A percentile compares a stretch with the other conserved stretches of the same genome.
Evolutionary conservation across 805 yeast species (phyloP).

Genomic region (Yarrowia alimentaria): DNA sequence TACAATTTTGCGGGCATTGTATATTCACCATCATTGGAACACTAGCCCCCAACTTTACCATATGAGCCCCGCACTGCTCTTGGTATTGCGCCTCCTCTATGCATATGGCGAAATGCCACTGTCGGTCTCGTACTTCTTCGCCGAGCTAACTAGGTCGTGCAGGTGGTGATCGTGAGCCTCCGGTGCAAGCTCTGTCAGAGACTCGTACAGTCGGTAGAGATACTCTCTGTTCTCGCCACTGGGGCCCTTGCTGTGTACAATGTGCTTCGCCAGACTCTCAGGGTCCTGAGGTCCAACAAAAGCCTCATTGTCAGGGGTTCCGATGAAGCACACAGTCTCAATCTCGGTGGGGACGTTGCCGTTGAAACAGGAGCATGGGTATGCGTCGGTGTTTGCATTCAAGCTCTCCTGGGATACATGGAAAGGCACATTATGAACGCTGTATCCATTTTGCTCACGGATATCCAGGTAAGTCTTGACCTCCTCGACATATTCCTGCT

Average conservation of each 20-base stretch:
- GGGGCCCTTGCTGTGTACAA: slow-evolving; percentile 63
- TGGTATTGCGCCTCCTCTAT: too few species aligned
- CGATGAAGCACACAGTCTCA: slow-evolving; percentile 71
- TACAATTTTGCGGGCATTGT: too few species aligned
- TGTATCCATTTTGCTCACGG: slow-evolving; percentile 88
- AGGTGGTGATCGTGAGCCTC: slow-evolving; percentile 47
- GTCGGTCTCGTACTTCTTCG: slow-evolving; percentile 32
- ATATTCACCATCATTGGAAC: too few species aligned
- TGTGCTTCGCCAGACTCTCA: slow-evolving; percentile 57
- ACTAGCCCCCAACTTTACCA: too few species aligned
- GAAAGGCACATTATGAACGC: slow-evolving; percentile 65
- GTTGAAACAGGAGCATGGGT: slow-evolving; percentile 13
- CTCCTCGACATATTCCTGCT: slow-evolving; percentile 56
- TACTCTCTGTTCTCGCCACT: slow-evolving; percentile 81
- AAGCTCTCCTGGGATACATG: slow-evolving; percentile 43
- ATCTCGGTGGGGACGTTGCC: slow-evolving; percentile 38
- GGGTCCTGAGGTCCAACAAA: slow-evolving; percentile 80
- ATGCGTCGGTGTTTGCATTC: slow-evolving; percentile 7
- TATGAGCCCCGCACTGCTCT: too few species aligned
- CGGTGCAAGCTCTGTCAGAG: slow-evolving; percentile 47
- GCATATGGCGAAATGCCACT: slow-evolving; percentile 16
- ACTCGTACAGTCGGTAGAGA: slow-evolving; percentile 51
- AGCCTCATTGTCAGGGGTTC: slow-evolving; percentile 74
- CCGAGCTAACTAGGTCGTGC: slow-evolving; percentile 40
- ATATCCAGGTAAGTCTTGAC: slow-evolving; percentile 71